Conservation (phyloP, 1,139 yeast genomes). For the Kodamaea plutei region DNA sequence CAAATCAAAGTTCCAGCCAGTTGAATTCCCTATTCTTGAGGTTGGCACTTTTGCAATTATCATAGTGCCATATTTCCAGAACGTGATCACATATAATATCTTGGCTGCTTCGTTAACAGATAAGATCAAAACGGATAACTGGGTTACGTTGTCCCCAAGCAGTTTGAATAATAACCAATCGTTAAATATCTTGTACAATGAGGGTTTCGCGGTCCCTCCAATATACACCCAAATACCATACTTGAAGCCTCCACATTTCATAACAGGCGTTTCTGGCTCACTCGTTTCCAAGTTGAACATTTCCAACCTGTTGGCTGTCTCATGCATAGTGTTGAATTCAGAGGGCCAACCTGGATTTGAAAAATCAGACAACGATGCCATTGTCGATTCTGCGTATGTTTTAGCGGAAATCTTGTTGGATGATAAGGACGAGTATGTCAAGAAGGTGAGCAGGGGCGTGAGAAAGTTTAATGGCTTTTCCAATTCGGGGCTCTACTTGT, state of each 20-base stretch:
- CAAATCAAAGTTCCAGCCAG: slow-evolving; percentile 20
- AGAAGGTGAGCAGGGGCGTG: slow-evolving; percentile 26
- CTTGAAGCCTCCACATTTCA: slow-evolving; percentile 51
- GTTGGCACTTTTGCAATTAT: slow-evolving; percentile 14
- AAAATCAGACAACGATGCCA: slow-evolving; percentile 33
- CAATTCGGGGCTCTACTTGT: slow-evolving; percentile 39
- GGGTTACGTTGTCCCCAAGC: slow-evolving; percentile 37
- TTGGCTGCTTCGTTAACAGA: slow-evolving; percentile 22
- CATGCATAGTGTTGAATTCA: slow-evolving; percentile 40
- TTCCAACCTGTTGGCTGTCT: slow-evolving; percentile 5
- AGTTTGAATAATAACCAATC: slow-evolving; percentile 29
- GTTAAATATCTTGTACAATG: slow-evolving; percentile 15
- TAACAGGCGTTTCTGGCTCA: slow-evolving; percentile 51
- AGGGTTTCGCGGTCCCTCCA: slow-evolving; percentile 3
- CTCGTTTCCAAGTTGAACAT: slow-evolving; percentile 26
- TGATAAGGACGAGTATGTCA: slow-evolving; percentile 19
- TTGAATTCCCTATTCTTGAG: slow-evolving; percentile 23
- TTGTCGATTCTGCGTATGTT: slow-evolving; percentile 31
- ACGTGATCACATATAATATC: slow-evolving; percentile 28
- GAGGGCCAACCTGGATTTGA: slow-evolving; percentile 61
- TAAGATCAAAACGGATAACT: slow-evolving; percentile 12
- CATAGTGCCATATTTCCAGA: slow-evolving; percentile 31
- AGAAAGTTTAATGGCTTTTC: slow-evolving; percentile 34
- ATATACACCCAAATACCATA: slow-evolving; percentile 22
- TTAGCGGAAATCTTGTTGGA: slow-evolving; percentile 15